Conservation (phyloP, 2,329 filamentous ascomycete genomes). For the Apiospora aurea region DNA sequence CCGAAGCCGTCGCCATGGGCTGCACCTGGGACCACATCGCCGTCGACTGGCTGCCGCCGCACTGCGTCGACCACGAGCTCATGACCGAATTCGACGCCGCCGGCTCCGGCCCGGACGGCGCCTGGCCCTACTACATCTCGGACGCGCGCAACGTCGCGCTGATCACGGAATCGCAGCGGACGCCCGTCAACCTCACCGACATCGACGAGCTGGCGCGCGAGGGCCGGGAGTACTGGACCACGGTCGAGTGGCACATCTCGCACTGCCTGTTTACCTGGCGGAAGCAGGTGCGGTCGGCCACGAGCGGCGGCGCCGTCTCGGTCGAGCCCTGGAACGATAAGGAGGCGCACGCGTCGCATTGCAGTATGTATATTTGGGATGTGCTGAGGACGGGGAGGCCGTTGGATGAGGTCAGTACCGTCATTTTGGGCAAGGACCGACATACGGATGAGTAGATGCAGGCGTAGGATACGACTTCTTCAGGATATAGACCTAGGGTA, state of each 20-base stretch:
- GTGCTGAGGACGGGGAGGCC: slow-evolving; percentile 13
- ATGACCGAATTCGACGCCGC: slow-evolving; percentile 7
- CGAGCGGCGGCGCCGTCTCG: neutral
- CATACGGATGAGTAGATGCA: neutral
- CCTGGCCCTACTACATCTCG: slow-evolving; percentile 15
- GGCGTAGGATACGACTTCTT: neutral
- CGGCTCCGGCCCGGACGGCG: neutral
- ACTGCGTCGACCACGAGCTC: slow-evolving; percentile 7
- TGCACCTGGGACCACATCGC: slow-evolving; percentile 21
- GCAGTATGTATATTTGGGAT: slow-evolving; percentile 14
- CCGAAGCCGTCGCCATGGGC: slow-evolving; percentile 16
- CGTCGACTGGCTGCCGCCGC: slow-evolving; percentile 11
- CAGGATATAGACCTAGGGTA: too few species aligned
- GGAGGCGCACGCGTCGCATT: slow-evolving; percentile 14
- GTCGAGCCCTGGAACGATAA: slow-evolving; percentile 22
- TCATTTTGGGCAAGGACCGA: neutral
- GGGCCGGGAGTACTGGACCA: slow-evolving; percentile 9
- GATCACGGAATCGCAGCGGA: neutral
- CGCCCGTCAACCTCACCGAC: neutral
- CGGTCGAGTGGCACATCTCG: slow-evolving; percentile 6
- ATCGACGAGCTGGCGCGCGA: neutral
- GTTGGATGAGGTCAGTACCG: neutral
- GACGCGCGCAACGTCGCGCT: neutral
- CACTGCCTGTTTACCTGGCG: slow-evolving; percentile 8
- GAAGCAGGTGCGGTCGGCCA: neutral